phyloP scores from a whole-genome alignment of 2,329 filamentous ascomycete genomes.

The Aspergillus pseudonomiae region DNA sequence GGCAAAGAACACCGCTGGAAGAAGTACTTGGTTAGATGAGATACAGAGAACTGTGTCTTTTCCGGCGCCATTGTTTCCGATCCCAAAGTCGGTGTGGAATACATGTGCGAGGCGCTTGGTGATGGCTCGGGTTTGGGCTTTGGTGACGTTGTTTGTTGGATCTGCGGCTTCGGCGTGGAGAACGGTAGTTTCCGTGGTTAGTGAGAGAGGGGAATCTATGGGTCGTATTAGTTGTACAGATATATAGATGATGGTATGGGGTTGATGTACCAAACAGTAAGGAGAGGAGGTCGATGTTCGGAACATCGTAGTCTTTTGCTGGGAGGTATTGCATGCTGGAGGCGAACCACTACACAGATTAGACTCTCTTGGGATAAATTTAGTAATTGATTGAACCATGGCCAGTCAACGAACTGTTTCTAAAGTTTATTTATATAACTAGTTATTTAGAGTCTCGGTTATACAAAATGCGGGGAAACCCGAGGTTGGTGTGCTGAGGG shows the following conservation, averaged over 20 bases:
- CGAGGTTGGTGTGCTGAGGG: conserved; percentile 7
- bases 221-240: not conserved
- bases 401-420: not conserved
- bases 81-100: conserved; percentile 56
- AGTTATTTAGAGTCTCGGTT: conserved; percentile 7
- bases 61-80: conserved; percentile 54
- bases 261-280: conserved; percentile 13
- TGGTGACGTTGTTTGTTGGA: conserved; percentile 58
- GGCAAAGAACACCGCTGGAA: conserved; percentile 58
- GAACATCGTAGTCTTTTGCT: conserved; percentile 17
- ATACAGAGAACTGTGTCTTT: conserved; percentile 61
- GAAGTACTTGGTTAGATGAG: conserved; percentile 59
- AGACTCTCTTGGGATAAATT: not conserved
- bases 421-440: not conserved
- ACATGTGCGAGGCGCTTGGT: conserved; percentile 59
- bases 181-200: conserved; percentile 50
- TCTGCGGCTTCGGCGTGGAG: conserved; percentile 62
- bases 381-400: not conserved
- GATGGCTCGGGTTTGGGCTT: conserved; percentile 51
- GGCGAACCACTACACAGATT: not conserved
- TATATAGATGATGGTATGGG: not conserved
- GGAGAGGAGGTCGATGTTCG: conserved; percentile 17
- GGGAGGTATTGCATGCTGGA: conserved; percentile 20
- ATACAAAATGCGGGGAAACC: conserved; percentile 13
- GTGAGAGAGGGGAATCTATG: conserved; percentile 14